Base-by-base conservation (phyloP, 1,284 basidiomycete species). In the Waitea zeae region DNA sequence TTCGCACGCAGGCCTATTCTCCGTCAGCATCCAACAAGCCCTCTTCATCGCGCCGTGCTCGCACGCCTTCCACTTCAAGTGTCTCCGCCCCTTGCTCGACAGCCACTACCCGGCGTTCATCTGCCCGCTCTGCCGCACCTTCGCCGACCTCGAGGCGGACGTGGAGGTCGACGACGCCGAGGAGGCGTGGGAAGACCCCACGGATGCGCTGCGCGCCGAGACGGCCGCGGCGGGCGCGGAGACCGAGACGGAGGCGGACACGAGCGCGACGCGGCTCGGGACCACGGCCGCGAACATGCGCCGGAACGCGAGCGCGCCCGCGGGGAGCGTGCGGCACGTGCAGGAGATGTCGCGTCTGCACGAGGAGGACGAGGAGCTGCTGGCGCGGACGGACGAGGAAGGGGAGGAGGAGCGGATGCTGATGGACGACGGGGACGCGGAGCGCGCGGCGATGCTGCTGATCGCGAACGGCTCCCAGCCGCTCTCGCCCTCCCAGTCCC, bases 11-110 rank as follows among this genome's bases (percentile, higher is more conserved):
- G 81, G 81, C 51, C 65, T 98, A 13, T 97, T 95, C 59, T 66
- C 77, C 3, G 90, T 98, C 3, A 84, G 86, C 0, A 92, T 97
- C 45, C 87, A 82, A 42, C 93, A 98, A 57, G 84, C 90, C 0
- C 70, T 98, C 17, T 98, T 98, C 61, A 93, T 98, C 50, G 90
- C 92, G 20, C 88, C 88, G 0, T 92, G 88, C 54, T 93, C 88
- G 4, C 93, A 97, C 56, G 80, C 92, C 0, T 96, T 95, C 63
- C 93, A 96, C 58, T 97, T 86, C 71, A 97, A 97, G 56, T 98
- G 95, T 56, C 93, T 98, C 44, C 74, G 89, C 0, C 92, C 90
- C 0, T 63, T 97, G 12, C 67, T 98, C 30, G 70, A 82, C 45
- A 56, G 69, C 24, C 90, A 97, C 54, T 76, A 93, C 46, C 88